phyloP scores from a whole-genome alignment of 768 basidiomycete species.

The Tricholoma matsutake region DNA sequence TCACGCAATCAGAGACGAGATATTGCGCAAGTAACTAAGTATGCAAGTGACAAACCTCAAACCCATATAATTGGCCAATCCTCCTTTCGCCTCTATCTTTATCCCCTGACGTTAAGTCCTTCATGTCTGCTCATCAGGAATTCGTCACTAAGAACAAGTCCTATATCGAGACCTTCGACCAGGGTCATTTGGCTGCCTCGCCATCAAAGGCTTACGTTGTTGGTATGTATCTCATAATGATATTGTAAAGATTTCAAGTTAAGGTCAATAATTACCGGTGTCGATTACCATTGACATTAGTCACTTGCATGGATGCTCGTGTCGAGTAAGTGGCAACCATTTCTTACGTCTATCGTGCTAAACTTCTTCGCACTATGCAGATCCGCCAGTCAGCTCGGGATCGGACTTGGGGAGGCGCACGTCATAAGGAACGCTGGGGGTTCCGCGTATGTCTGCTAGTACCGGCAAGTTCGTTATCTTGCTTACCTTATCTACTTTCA shows the following conservation, averaged over 20 bases:
- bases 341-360: neutral
- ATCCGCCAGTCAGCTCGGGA: conserved; percentile 55
- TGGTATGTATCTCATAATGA: conserved; percentile 19
- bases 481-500: neutral
- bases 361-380: conserved; percentile 26
- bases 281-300: conserved; percentile 21
- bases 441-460: conserved; percentile 39
- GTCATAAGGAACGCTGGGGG: conserved; percentile 76
- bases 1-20: too few species aligned
- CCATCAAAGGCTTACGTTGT: conserved; percentile 33
- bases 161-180: conserved; percentile 46
- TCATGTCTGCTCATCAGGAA: conserved; percentile 28
- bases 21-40: too few species aligned
- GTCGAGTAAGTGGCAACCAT: conserved; percentile 43
- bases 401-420: conserved; percentile 67
- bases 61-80: too few species aligned
- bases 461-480: neutral
- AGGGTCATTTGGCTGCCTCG: conserved; percentile 33
- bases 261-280: too few species aligned
- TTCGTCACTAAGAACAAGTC: conserved; percentile 40
- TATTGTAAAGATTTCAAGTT: neutral
- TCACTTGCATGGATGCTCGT: conserved; percentile 76
- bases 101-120: neutral
- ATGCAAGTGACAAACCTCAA: too few species aligned
- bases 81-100: neutral